Base-by-base conservation (phyloP, 2,329 filamentous ascomycete genomes). In the Aspergillus sp. region DNA sequence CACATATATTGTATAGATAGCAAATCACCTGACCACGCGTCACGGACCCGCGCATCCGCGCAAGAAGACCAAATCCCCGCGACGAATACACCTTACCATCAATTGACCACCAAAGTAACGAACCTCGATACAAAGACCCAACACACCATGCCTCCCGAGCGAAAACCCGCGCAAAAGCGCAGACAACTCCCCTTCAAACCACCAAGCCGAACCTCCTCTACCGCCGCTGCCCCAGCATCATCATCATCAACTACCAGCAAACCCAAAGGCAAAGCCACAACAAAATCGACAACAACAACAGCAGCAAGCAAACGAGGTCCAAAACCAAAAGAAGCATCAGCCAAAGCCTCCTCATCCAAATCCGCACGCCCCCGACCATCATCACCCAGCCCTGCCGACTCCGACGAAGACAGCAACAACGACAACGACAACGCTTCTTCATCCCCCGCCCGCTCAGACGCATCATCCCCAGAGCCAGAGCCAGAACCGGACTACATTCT, bases 401-500 rank as follows among this genome's bases (percentile, higher is more conserved):
- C 58, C 7, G 13, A 27, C 5, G 23, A 27, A 5, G 61, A 61
- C 47, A 62, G 52, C 10, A 32, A 42, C 17, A 58, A 59, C 36
- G 61, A 53, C 4, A 30, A 13, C 36, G 19, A 25, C 54, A 64
- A 58, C 44, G 60, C 58, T 19, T 27, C 27, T 30, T 11, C 27
- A 3, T 48, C 57, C 30, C 56, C 58, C 47, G 54, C 59, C 1
- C 61, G 53, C 38, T 59, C 55, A 13, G 32, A 36, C 32, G 61
- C n/a, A 57, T 57, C 25, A 8, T 65, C 61, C 47, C 62, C 63
- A 15, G 68, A 62, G 10, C 66, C 69, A 11, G 49, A 52, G 15
- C 23, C 73, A 51, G 79, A 80, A 67, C 78, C 79, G n/a, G 77
- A 81, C 39, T 81, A 74, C 51, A 80, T 81, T 15, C 78, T 81